Evolutionary conservation across 495 filamentous ascomycete species (phyloP), one percentile per base, ranked within the genome.

Genomic region (Aspergillus avenaceus): DNA sequence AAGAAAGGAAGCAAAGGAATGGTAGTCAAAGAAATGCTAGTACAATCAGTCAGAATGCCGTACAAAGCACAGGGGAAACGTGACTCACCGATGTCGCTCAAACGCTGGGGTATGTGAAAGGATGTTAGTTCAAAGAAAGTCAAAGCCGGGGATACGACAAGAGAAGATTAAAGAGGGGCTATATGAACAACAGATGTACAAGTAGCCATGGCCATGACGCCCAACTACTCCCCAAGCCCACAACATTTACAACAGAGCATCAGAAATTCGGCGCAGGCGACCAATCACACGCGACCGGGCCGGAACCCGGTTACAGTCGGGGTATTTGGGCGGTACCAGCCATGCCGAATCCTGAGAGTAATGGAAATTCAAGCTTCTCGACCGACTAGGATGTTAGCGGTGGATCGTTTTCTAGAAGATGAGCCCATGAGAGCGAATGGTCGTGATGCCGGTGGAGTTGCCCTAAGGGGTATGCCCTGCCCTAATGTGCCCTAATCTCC

Each of bases 241-340:
- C 40, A 52, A 42, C 32, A 25, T 38, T 31, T 27, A 45, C 22
- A 45, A 12, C 24, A n/a, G n/a, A 13, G 23, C 43, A 53, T 28
- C 16, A 32, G 23, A 32, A 28, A 31, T 41, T 55, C 52, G 52
- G 52, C 47, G 52, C n/a, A 8, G 5, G 6, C 25, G 19, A 21
- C 52, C 52, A 55, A 55, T 55, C n/a, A 43, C 22, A 50, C 7
- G 46, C 52, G 26, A 55, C 52, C 52, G 52, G 52, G 47, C 52
- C 52, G 52, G 28, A 46, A 43, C 38, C 50, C 52, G 52, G 52
- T 46, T 45, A 45, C 29, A 41, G 28, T 54, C 52, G 52, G 52
- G 25, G 43, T 21, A 41, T 32, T 29, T 23, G 50, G 31, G 41
- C 37, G 34, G 46, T 27, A 40, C 22, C 45, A 14, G 38, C 43